Conservation (phyloP, 495 filamentous ascomycete species). For the Podospora pseudopauciseta region DNA sequence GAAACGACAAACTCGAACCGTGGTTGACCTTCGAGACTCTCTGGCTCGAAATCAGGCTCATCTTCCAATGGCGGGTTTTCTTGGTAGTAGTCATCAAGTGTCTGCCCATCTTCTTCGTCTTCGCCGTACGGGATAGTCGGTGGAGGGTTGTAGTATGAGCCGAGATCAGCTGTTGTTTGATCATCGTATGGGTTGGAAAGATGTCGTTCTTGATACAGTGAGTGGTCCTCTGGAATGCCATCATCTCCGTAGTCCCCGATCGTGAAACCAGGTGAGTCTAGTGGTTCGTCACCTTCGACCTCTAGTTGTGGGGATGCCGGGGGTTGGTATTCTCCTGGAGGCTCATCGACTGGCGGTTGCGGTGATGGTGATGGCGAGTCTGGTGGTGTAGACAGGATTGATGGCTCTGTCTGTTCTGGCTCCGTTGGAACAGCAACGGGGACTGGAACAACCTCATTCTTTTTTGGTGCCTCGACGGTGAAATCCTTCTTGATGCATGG, state of each 20-base stretch:
- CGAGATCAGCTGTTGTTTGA: conserved; percentile 7
- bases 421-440: not conserved
- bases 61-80: not conserved
- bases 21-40: not conserved
- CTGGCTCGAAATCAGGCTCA: not conserved
- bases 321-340: not conserved
- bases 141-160: conserved; percentile 16
- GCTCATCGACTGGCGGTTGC: not conserved
- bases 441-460: not conserved
- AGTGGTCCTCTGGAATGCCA: not conserved
- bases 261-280: conserved; percentile 6
- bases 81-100: not conserved
- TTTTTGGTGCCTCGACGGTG: not conserved
- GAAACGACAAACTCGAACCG: not conserved
- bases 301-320: not conserved
- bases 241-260: conserved; percentile 14
- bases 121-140: not conserved
- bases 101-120: conserved; percentile 2
- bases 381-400: not conserved
- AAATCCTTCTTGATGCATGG: conserved; percentile 22
- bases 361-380: not conserved
- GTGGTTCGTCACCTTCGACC: conserved; percentile 5
- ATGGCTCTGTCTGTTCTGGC: not conserved
- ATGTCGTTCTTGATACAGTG: not conserved
- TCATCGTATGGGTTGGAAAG: not conserved